Evolutionary conservation across 2,329 filamentous ascomycete genomes (phyloP).

Genomic region (Colletotrichum phormii): DNA sequence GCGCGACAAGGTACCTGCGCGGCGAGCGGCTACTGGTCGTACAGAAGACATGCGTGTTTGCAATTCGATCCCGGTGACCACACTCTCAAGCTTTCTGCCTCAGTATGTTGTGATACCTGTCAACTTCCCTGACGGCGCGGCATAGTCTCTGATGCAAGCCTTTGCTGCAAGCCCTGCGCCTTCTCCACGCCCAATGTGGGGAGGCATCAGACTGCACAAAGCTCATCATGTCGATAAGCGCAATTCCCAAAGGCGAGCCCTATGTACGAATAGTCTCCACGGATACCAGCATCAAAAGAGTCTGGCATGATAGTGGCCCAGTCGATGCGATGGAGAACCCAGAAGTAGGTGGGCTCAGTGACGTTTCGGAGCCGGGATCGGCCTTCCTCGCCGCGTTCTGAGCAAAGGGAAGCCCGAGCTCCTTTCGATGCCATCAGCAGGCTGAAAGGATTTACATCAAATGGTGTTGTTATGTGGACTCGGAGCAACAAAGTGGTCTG

Average conservation of each 20-base stretch:
- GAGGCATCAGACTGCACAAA: not conserved
- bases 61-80: not conserved
- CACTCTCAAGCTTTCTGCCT: not conserved
- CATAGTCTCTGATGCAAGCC: not conserved
- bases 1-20: not conserved
- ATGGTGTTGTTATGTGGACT: not conserved
- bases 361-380: slow-evolving; percentile 22
- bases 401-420: slow-evolving; percentile 15
- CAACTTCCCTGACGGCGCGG: not conserved
- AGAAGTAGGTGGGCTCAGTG: slow-evolving; percentile 37
- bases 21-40: not conserved
- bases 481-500: not conserved
- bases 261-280: not conserved
- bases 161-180: slow-evolving; percentile 20
- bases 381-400: slow-evolving; percentile 16
- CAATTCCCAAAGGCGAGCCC: not conserved
- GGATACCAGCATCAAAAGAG: not conserved
- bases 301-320: not conserved
- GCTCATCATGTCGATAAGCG: not conserved
- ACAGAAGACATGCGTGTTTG: not conserved
- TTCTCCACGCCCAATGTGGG: slow-evolving; percentile 12
- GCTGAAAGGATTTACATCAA: not conserved
- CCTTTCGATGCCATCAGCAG: not conserved
- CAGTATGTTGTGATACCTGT: slow-evolving; percentile 13
- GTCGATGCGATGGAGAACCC: slow-evolving; percentile 35